Evolutionary conservation across 2,329 filamentous ascomycete species (phyloP), one percentile per base, ranked within the genome.

Genomic region (Colletotrichum eleusines): DNA sequence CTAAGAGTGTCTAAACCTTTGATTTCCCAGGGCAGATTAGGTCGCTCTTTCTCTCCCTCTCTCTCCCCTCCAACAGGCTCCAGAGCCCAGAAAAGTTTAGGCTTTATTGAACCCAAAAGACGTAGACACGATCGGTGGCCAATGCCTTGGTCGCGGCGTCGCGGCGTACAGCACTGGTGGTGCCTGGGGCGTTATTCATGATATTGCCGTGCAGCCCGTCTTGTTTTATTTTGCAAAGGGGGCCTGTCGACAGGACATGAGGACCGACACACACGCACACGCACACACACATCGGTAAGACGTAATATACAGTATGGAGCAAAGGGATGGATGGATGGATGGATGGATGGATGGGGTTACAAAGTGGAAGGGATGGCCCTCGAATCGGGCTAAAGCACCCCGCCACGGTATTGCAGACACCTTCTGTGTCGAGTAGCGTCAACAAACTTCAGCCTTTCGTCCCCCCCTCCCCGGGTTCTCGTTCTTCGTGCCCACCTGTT

Each of bases 11-110:
- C 23, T n/a, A 26, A 66, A 31, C 16, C 23, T 11, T n/a, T 44
- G 23, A 46, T 12, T 38, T 26, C 26, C 28, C 9, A 38, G 53
- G 28, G 16, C 31, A 71, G 68, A 67, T 71, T 57, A 58, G 50
- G 44, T 5, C 23, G n/a, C 44, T 46, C 44, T 46, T 9, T 23
- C 16, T 50, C 44, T 28, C n/a, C n/a, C n/a, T n/a, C n/a, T n/a
- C n/a, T n/a, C n/a, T n/a, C n/a, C n/a, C n/a, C n/a, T n/a, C 42
- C 57, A 68, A 50, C 48, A 63, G 42, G 31, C 69, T 68, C 53
- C 69, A 58, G 35, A 28, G 23, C 16, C 62, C 50, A 58, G 44
- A 46, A 68, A 71, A 66, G 63, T 48, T 40, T 59, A 61, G 55
- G 62, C 48, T 46, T 40, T 42, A 60, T 33, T 63, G 53, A 63